Conservation (phyloP, 768 basidiomycete genomes). For the Tulasnella sp. region DNA sequence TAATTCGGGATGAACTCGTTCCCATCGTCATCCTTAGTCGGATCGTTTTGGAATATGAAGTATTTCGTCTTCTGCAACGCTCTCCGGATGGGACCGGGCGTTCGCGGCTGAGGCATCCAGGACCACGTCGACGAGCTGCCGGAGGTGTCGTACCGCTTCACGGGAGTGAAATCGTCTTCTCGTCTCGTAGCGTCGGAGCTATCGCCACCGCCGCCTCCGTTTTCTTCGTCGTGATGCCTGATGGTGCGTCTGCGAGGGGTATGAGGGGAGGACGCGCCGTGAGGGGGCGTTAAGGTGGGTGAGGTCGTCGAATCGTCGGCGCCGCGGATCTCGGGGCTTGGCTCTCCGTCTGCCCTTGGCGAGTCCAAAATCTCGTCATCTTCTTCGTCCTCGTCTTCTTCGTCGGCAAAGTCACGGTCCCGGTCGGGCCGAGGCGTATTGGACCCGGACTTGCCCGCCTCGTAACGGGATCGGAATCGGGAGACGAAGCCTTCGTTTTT, state of each 20-base stretch:
- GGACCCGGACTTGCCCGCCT: neutral
- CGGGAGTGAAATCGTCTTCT: neutral
- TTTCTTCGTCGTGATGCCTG: neutral
- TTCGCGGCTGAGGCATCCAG: neutral
- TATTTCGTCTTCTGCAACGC: neutral
- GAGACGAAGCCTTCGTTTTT: neutral
- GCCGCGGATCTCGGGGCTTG: neutral
- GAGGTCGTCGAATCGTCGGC: neutral
- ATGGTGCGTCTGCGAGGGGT: neutral
- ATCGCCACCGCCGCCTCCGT: neutral
- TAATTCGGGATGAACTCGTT: conserved; percentile 40
- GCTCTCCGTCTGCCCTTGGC: neutral
- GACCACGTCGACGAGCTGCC: neutral
- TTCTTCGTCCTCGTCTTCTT: neutral
- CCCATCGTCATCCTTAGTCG: conserved; percentile 1
- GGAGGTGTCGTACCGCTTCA: neutral
- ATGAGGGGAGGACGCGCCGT: neutral
- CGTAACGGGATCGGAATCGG: neutral
- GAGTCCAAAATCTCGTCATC: neutral
- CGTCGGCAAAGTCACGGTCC: neutral
- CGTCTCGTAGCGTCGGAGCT: neutral
- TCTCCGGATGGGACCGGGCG: neutral
- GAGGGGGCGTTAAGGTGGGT: neutral
- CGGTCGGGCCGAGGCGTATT: neutral
- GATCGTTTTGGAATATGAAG: conserved; percentile 11